These are phyloP conservation scores for Chlamydomonas incerta DNA, from an alignment of 139 green algal species.

Conservation along the genomic window DNA sequence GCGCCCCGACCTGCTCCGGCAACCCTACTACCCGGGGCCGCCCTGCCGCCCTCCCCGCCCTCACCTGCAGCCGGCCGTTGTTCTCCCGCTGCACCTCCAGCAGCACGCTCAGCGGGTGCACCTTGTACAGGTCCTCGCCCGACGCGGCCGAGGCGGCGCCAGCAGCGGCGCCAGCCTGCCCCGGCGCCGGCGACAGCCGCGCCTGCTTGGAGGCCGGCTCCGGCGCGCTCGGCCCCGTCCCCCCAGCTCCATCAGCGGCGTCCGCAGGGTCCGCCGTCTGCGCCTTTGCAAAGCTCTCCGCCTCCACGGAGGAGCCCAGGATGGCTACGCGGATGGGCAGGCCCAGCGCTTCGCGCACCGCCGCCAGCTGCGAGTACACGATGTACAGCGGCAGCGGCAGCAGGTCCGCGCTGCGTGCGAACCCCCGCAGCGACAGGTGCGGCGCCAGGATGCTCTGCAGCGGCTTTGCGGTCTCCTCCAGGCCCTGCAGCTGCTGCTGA, in stretches of 20 bases:
- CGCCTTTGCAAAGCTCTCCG: constrained; percentile 45
- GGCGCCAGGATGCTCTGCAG: constrained; percentile 50
- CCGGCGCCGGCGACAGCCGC: constrained; percentile 14
- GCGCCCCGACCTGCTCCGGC: too few species aligned
- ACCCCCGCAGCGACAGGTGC: constrained; percentile 17
- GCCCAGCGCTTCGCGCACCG: constrained; percentile 54
- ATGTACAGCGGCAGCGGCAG: constrained; percentile 74
- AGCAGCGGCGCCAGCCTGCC: too few species aligned
- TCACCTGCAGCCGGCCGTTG: constrained; percentile 25
- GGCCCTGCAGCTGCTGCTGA: constrained; percentile 53
- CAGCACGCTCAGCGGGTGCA: constrained; percentile 55
- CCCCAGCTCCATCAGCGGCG: not conserved
- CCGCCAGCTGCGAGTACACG: constrained; percentile 73
- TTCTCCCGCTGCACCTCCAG: constrained; percentile 47
- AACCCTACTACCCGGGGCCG: not conserved
- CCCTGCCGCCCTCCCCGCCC: too few species aligned
- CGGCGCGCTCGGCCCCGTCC: not conserved
- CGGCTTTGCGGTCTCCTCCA: constrained; percentile 58
- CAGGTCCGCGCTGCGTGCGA: constrained; percentile 57
- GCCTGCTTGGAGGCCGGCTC: constrained; percentile 31
- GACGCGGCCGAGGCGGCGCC: not conserved
- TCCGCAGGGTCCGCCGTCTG: constrained; percentile 7
- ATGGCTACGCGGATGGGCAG: constrained; percentile 63
- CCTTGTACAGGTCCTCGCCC: constrained; percentile 42
- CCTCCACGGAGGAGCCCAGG: constrained; percentile 53